phyloP scores from a whole-genome alignment of 441 rosid genomes.

The Eugenia klotzschiana region DNA sequence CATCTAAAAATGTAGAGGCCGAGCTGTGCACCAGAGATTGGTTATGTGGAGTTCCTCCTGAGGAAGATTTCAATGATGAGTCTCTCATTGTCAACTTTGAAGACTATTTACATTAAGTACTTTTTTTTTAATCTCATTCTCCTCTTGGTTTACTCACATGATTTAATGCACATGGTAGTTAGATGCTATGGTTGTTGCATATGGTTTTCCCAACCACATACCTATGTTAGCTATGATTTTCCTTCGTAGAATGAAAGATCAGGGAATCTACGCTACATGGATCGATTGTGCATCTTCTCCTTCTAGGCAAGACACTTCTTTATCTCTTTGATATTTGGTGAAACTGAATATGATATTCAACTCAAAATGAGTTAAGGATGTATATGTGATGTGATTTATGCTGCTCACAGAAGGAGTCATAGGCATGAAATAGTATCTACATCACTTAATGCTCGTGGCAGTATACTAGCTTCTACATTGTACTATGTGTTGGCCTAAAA shows the following conservation, averaged over 20 bases:
- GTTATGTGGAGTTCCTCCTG: too few species aligned
- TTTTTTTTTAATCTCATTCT: too few species aligned
- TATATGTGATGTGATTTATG: background rate
- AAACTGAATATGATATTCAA: background rate
- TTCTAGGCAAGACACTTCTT: background rate
- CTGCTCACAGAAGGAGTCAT: background rate
- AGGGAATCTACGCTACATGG: constrained; percentile 47
- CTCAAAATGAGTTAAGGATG: background rate
- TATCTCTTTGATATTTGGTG: background rate
- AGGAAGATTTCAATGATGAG: too few species aligned
- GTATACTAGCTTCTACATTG: background rate
- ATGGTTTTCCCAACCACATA: background rate
- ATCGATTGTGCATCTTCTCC: constrained; percentile 22
- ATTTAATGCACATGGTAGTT: too few species aligned
- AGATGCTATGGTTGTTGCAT: background rate
- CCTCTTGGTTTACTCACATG: too few species aligned
- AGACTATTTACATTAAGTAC: too few species aligned
- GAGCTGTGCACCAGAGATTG: too few species aligned
- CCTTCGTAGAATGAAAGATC: constrained; percentile 32
- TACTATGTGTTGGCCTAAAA: background rate
- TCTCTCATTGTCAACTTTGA: too few species aligned
- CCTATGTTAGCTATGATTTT: background rate
- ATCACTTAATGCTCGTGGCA: background rate
- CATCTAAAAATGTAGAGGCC: too few species aligned
- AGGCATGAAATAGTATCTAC: background rate